phyloP scores from a whole-genome alignment of 2,329 filamentous ascomycete genomes.

The Fusarium ambrosium region DNA sequence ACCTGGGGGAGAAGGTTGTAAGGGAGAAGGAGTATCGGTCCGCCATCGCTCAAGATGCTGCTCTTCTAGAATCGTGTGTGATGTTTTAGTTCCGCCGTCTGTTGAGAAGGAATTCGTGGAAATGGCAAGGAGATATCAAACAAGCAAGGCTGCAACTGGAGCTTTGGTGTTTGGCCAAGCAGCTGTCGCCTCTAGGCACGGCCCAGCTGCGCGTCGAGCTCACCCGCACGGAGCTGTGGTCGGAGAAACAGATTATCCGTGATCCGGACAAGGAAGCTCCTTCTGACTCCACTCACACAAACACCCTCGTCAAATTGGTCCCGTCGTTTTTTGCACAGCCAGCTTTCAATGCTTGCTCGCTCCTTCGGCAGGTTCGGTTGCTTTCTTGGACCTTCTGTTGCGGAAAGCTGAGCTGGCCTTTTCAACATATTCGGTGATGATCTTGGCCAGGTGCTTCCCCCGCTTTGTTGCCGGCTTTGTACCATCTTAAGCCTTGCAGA shows the following conservation, averaged over 20 bases:
- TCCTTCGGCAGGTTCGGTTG: conserved; percentile 47
- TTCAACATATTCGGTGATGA: conserved; percentile 40
- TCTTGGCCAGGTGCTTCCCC: conserved; percentile 40
- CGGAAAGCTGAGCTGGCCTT: conserved; percentile 51
- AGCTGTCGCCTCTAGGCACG: conserved; percentile 52
- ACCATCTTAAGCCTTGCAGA: conserved; percentile 32
- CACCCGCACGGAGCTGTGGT: conserved; percentile 37
- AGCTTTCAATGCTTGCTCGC: conserved; percentile 32
- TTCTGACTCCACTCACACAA: conserved; percentile 28
- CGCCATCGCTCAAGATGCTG: conserved; percentile 75
- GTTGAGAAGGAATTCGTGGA: conserved; percentile 42
- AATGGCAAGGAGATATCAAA: conserved; percentile 42
- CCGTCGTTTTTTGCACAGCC: conserved; percentile 33
- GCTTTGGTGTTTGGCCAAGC: conserved; percentile 52
- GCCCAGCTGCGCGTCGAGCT: conserved; percentile 57
- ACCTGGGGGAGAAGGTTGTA: conserved; percentile 99
- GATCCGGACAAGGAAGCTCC: conserved; percentile 16
- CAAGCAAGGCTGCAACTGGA: conserved; percentile 49
- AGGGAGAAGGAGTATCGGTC: conserved; percentile 99
- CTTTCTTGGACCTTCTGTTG: conserved; percentile 40
- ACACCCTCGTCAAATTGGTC: conserved; percentile 27
- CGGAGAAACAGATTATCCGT: conserved; percentile 49
- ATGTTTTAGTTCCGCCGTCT: conserved; percentile 24
- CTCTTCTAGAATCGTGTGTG: conserved; percentile 11
- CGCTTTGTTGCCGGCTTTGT: conserved; percentile 31